Percentiles rank a stretch among this genome's conserved stretches.
These are phyloP conservation scores for Berberis vulgaris DNA, from an alignment of 164 flowering plant species.

Conservation along the genomic window DNA sequence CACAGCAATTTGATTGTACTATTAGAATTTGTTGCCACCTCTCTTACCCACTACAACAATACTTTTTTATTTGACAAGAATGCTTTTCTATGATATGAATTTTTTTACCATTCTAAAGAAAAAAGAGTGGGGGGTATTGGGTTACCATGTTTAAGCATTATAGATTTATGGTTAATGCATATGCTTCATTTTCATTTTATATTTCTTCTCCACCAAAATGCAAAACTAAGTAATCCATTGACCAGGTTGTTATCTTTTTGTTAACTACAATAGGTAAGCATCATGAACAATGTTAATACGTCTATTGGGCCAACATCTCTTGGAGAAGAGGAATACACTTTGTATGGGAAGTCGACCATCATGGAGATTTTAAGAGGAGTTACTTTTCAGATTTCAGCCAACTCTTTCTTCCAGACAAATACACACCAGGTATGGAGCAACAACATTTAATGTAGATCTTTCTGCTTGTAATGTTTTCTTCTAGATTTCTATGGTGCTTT, in stretches of 20 bases:
- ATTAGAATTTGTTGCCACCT: neutral
- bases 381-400: slow-evolving; percentile 89
- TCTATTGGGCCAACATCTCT: slow-evolving; percentile 90
- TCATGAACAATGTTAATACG: slow-evolving; percentile 83
- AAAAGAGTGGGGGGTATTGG: neutral
- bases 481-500: neutral
- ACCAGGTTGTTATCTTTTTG: slow-evolving; percentile 2
- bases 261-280: slow-evolving; percentile 54
- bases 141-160: neutral
- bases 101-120: neutral
- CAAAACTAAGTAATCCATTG: neutral
- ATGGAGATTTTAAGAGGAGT: slow-evolving; percentile 79
- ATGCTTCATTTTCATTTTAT: too few relatives aligned
- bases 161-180: too few relatives aligned
- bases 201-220: neutral
- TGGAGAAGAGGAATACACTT: slow-evolving; percentile 76
- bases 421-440: slow-evolving; percentile 60
- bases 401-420: slow-evolving; percentile 98
- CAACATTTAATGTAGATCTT: neutral
- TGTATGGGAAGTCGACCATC: slow-evolving; percentile 76
- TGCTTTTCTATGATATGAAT: neutral
- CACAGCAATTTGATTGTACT: too few relatives aligned
- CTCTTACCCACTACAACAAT: too few relatives aligned
- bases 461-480: neutral
- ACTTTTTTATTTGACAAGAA: neutral